phyloP scores from a whole-genome alignment of 1,284 basidiomycete species.

The Testicularia cyperi region DNA sequence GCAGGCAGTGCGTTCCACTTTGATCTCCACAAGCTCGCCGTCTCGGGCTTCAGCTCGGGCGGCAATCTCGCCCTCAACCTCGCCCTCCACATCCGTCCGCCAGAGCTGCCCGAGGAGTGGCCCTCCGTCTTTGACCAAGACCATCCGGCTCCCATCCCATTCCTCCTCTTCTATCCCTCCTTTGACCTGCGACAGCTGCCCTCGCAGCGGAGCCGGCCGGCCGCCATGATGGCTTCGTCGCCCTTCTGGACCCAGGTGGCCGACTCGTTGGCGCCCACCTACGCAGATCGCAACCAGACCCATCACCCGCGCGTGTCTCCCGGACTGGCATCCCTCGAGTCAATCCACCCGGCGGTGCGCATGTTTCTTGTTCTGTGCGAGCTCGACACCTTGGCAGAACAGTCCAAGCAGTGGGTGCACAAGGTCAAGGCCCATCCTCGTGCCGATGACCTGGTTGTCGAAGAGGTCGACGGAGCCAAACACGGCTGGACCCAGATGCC shows the following conservation, averaged over 20 bases:
- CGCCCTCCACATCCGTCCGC: slow-evolving; percentile 30
- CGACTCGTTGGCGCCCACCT: slow-evolving; percentile 35
- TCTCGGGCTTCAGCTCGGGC: slow-evolving; percentile 53
- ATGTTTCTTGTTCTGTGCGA: slow-evolving; percentile 41
- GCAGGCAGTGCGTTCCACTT: slow-evolving; percentile 9
- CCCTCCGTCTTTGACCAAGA: slow-evolving; percentile 16
- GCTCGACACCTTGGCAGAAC: slow-evolving; percentile 39
- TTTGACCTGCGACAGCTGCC: slow-evolving; percentile 42
- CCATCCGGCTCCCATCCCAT: slow-evolving; percentile 26
- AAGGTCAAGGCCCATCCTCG: slow-evolving; percentile 25
- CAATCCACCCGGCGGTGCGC: slow-evolving; percentile 30
- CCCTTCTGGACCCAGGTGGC: slow-evolving; percentile 29
- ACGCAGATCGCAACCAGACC: slow-evolving; percentile 25
- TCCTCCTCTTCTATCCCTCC: slow-evolving; percentile 47
- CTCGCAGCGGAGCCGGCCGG: slow-evolving; percentile 30
- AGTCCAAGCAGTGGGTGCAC: slow-evolving; percentile 38
- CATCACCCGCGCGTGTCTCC: slow-evolving; percentile 40
- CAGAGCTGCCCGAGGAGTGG: slow-evolving; percentile 26
- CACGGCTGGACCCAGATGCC: slow-evolving; percentile 46
- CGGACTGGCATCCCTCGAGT: slow-evolving; percentile 36
- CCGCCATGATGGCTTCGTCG: slow-evolving; percentile 20
- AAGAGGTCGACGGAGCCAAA: slow-evolving; percentile 28
- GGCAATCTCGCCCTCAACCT: slow-evolving; percentile 52
- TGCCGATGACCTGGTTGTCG: slow-evolving; percentile 26
- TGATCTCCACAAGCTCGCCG: slow-evolving; percentile 20